These are phyloP conservation scores for Chalaropsis ovoidea DNA, from an alignment of 2,329 filamentous ascomycete species.

Conservation along the genomic window DNA sequence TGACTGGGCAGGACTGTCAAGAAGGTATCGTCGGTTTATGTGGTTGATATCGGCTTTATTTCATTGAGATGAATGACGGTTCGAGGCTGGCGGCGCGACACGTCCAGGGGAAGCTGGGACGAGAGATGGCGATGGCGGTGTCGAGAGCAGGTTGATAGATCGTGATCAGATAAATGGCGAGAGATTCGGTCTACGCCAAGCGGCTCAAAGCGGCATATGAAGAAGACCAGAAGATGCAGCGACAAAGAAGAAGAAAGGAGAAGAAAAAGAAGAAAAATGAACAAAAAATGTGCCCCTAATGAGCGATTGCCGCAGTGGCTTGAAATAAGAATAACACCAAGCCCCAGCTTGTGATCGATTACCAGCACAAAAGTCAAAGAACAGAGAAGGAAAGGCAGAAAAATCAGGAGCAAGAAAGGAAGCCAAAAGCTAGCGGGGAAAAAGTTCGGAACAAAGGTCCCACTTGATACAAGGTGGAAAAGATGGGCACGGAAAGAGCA, in stretches of 20 bases:
- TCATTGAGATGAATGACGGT: neutral
- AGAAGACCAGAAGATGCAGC: neutral
- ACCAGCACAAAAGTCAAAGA: neutral
- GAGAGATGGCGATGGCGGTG: neutral
- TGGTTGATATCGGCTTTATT: neutral
- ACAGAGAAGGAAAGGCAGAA: neutral
- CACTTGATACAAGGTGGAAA: constrained; percentile 11
- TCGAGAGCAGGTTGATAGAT: neutral
- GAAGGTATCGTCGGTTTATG: neutral
- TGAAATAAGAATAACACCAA: neutral
- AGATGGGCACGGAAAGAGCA: constrained; percentile 3
- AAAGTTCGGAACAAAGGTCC: constrained; percentile 12
- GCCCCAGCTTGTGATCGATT: constrained; percentile 9
- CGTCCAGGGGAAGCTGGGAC: too few relatives aligned
- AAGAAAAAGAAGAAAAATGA: neutral
- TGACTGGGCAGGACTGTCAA: neutral
- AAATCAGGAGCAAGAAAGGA: constrained; percentile 1
- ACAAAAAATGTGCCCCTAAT: neutral
- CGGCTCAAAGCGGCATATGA: neutral
- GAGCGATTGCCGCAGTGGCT: neutral
- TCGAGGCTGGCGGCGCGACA: neutral
- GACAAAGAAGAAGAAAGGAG: neutral
- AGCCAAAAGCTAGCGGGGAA: constrained; percentile 8
- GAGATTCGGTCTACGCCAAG: neutral
- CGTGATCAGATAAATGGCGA: constrained; percentile 1